Conservation (phyloP, 2,329 filamentous ascomycete genomes). For the Diaporthe vaccinii region DNA sequence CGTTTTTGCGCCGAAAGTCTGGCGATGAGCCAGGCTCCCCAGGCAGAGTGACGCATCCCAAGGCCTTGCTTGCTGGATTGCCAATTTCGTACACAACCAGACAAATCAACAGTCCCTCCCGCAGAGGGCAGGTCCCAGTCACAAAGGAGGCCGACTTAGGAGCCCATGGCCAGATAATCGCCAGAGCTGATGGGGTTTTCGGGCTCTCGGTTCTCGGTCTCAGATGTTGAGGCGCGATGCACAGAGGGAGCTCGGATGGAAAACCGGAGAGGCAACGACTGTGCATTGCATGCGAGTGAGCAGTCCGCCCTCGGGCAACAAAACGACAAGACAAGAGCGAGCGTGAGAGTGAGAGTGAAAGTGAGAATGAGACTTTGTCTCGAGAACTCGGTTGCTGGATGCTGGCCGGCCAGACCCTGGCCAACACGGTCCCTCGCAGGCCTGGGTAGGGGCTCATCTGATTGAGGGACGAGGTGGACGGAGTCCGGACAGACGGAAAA, state of each 20-base stretch:
- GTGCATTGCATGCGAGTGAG: conserved; percentile 3
- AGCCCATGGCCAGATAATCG: conserved; percentile 29
- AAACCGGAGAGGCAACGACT: conserved; percentile 21
- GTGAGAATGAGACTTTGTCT: neutral
- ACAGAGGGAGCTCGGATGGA: neutral
- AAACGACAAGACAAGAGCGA: neutral
- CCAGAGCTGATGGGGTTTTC: conserved; percentile 22
- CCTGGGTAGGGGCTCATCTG: conserved; percentile 30
- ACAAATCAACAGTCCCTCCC: neutral
- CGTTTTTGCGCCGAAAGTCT: conserved; percentile 4
- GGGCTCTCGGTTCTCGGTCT: conserved; percentile 35
- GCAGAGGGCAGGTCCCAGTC: neutral
- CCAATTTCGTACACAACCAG: conserved; percentile 14
- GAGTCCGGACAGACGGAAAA: conserved; percentile 40
- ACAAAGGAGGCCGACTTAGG: conserved; percentile 22
- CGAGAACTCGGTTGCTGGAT: conserved; percentile 3
- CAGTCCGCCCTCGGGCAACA: neutral
- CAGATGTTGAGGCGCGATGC: conserved; percentile 8
- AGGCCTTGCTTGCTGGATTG: conserved; percentile 19
- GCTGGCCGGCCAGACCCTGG: conserved; percentile 4
- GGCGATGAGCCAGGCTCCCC: conserved; percentile 21
- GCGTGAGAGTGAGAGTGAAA: too few species aligned
- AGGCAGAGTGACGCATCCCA: conserved; percentile 28
- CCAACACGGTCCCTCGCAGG: neutral
- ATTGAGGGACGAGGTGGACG: conserved; percentile 11